Conservation (phyloP, 31 red algal species). For the Endocladia muricata region DNA sequence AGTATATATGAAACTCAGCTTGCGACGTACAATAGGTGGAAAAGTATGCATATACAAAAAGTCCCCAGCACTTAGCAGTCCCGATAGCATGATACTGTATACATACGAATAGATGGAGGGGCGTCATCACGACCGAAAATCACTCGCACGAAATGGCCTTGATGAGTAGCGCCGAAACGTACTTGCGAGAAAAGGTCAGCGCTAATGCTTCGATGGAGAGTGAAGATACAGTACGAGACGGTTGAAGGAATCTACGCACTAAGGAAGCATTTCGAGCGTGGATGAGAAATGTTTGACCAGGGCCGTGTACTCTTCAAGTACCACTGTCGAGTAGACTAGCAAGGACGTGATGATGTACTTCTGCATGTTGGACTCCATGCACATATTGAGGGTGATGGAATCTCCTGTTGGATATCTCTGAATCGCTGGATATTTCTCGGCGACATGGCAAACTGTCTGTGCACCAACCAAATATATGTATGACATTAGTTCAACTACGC, state of each 20-base stretch:
- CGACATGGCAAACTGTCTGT: too few relatives aligned
- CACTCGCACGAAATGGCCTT: neutral
- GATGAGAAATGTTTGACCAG: neutral
- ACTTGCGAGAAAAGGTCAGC: neutral
- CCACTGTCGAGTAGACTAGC: conserved; percentile 13
- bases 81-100: conserved; percentile 24
- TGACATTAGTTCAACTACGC: too few relatives aligned
- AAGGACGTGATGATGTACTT: conserved; percentile 15
- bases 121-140: neutral
- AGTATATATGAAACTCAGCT: neutral
- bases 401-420: too few relatives aligned
- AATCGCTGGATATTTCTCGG: too few relatives aligned
- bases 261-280: neutral
- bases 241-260: conserved; percentile 5
- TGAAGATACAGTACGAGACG: conserved; percentile 2
- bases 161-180: neutral
- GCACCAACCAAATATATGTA: too few relatives aligned
- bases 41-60: neutral
- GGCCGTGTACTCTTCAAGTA: neutral
- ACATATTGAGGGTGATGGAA: conserved; percentile 6
- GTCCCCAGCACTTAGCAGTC: neutral
- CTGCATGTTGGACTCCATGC: conserved; percentile 10
- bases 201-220: conserved; percentile 21
- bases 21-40: neutral
- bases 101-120: conserved; percentile 11